Evolutionary conservation across 495 filamentous ascomycete genomes (phyloP).

Genomic region (Aspergillus haitiensis): DNA sequence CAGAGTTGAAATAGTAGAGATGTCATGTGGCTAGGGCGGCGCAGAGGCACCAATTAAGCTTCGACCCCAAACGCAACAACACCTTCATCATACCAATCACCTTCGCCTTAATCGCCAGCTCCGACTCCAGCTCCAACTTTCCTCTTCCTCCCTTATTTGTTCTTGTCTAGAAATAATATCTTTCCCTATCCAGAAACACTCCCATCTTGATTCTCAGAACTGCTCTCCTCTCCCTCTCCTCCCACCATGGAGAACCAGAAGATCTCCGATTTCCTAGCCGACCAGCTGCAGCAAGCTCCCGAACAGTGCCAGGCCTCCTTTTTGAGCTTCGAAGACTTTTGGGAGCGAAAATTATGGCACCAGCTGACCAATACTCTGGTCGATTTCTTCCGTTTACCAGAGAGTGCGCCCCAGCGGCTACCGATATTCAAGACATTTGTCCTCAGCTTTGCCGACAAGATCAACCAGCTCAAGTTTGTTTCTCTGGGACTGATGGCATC

Average conservation of each 20-base stretch:
- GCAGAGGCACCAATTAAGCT: conserved; percentile 26
- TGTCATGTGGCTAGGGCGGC: conserved; percentile 21
- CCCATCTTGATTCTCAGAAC: neutral
- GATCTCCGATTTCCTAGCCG: conserved; percentile 86
- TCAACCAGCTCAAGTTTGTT: conserved; percentile 98
- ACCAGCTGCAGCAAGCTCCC: conserved; percentile 80
- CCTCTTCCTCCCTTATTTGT: conserved; percentile 5
- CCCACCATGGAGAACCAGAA: conserved; percentile 74
- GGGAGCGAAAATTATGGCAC: conserved; percentile 99
- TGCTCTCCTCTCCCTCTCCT: conserved; percentile 1
- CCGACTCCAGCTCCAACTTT: conserved; percentile 10
- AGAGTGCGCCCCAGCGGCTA: conserved; percentile 81
- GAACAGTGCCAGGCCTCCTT: conserved; percentile 84
- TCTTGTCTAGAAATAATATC: conserved; percentile 8
- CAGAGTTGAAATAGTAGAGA: neutral
- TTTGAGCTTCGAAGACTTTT: conserved; percentile 92
- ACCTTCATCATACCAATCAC: conserved; percentile 13
- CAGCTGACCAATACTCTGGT: conserved; percentile 90
- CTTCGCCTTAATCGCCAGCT: no score
- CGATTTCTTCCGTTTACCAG: conserved; percentile 80
- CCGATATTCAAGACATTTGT: conserved; percentile 92
- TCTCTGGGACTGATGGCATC: conserved; percentile 82
- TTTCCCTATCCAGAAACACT: conserved; percentile 5
- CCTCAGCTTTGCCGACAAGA: conserved; percentile 93
- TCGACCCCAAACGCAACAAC: conserved; percentile 14